Evolutionary conservation across 2,329 filamentous ascomycete species (phyloP), one percentile per base, ranked within the genome.

Genomic region (Talaromyces sp.): DNA sequence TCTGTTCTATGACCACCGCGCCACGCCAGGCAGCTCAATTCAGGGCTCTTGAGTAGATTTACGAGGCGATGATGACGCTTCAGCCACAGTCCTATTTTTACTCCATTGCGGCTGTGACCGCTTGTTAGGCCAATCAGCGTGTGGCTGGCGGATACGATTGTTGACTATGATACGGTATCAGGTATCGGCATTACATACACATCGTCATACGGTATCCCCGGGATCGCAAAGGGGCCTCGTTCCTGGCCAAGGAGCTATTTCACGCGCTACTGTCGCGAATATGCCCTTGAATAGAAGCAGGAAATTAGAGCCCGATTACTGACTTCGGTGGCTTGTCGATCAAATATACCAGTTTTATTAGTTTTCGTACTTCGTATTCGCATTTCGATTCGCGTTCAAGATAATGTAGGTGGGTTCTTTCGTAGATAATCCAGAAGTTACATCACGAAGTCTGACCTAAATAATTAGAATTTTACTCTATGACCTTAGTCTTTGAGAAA

Each of bases 21-120:
- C 50, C 50, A 47, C 61, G 14, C 11, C n/a, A 63, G 60, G 60
- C 60, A 56, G 60, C 49, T 54, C 41, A 47, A 57, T 56, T 62
- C 11, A n/a, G 3, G 8, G 19, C 1, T 22, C 22, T 7, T 14
- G 3, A 2, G 47, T 8, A 27, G 16, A 8, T 5, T 14, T 5
- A 37, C 27, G 33, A 14, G 49, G 49, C 60, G 16, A 57, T 58
- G 13, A 4, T 41, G 35, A 52, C 27, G 39, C 37, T 35, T 52
- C 49, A 63, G 61, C 31, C 50, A 45, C 60, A 47, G 39, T 49
- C 50, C 52, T 66, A 66, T 66, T 62, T 62, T 62, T 52, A 49
- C 33, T 5, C 1, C 1, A 41, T 13, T 62, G 61, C 61, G 61
- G 61, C 61, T 47, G 61, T 47, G 61, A 39, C 61, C 60, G 64